Evolutionary conservation across 2,329 filamentous ascomycete species (phyloP).

Genomic region (Calonectria fujianensis): DNA sequence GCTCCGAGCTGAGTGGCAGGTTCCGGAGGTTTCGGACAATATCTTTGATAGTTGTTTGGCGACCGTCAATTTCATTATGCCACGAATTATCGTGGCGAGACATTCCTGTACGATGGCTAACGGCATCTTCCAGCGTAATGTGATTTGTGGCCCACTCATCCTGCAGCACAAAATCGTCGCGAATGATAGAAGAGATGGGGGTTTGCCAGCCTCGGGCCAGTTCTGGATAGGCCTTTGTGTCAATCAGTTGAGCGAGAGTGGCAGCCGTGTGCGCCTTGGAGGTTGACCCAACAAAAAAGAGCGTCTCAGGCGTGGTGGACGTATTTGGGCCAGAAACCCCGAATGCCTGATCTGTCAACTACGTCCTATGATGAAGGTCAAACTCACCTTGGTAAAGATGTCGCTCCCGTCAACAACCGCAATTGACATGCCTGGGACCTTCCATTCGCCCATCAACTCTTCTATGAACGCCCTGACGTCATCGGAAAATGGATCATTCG

Average conservation of each 20-base stretch:
- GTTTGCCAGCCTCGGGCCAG: constrained; percentile 67
- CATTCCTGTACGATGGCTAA: constrained; percentile 72
- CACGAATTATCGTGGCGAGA: constrained; percentile 62
- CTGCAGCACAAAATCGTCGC: constrained; percentile 71
- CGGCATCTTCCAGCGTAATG: constrained; percentile 72
- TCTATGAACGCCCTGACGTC: constrained; percentile 1
- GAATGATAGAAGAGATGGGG: constrained; percentile 67
- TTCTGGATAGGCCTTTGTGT: constrained; percentile 59
- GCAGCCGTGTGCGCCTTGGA: constrained; percentile 74
- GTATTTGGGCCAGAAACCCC: constrained; percentile 58
- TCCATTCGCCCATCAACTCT: constrained; percentile 50
- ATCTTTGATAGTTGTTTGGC: constrained; percentile 14
- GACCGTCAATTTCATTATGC: constrained; percentile 54
- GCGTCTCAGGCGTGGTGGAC: constrained; percentile 65
- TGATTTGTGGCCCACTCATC: constrained; percentile 67
- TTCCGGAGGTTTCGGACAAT: background rate
- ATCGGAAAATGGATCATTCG: background rate
- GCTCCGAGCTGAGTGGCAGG: background rate
- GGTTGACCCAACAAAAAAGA: constrained; percentile 74
- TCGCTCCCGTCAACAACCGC: constrained; percentile 53
- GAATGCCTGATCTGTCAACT: constrained; percentile 49
- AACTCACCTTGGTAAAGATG: constrained; percentile 50
- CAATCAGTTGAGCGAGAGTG: constrained; percentile 68
- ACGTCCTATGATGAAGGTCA: background rate
- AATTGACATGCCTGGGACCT: constrained; percentile 53